These are phyloP conservation scores for Pichia sp. DNA, from an alignment of 1,139 yeast genomes.

Conservation along the genomic window DNA sequence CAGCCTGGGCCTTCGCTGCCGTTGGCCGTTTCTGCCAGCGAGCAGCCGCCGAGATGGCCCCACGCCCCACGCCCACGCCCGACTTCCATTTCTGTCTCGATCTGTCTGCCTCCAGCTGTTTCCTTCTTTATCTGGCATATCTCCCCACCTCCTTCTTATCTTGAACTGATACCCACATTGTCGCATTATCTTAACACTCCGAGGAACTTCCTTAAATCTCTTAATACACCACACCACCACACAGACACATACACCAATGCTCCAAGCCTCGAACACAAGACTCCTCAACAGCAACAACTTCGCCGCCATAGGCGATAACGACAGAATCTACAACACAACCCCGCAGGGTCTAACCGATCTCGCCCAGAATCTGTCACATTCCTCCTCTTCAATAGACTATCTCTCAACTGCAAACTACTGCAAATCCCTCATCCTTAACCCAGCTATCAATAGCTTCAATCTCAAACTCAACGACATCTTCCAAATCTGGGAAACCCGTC, in stretches of 20 bases:
- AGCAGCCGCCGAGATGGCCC: too few relatives aligned
- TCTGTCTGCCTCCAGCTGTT: too few relatives aligned
- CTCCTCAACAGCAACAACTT: constrained; percentile 22
- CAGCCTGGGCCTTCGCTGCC: too few relatives aligned
- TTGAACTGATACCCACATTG: too few relatives aligned
- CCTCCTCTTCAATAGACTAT: constrained; percentile 11
- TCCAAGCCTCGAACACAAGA: constrained; percentile 25
- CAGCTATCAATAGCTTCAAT: constrained; percentile 20
- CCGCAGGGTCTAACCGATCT: constrained; percentile 8
- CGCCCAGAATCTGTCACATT: neutral
- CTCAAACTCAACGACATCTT: constrained; percentile 25
- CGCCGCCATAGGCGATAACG: constrained; percentile 8
- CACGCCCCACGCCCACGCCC: too few relatives aligned
- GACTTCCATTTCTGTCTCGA: too few relatives aligned
- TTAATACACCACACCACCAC: too few relatives aligned
- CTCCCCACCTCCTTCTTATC: too few relatives aligned
- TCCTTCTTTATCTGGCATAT: too few relatives aligned
- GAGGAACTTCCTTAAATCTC: too few relatives aligned
- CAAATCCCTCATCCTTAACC: constrained; percentile 26
- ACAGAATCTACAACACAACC: constrained; percentile 6
- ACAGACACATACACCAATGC: constrained; percentile 24
- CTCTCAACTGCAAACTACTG: constrained; percentile 28
- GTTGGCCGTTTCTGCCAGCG: too few relatives aligned
- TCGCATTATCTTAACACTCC: too few relatives aligned
- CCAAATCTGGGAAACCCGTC: constrained; percentile 36